Evolutionary conservation across 441 rosid species (phyloP), one percentile per base, ranked within the genome.

Genomic region (Aleurites moluccanus): DNA sequence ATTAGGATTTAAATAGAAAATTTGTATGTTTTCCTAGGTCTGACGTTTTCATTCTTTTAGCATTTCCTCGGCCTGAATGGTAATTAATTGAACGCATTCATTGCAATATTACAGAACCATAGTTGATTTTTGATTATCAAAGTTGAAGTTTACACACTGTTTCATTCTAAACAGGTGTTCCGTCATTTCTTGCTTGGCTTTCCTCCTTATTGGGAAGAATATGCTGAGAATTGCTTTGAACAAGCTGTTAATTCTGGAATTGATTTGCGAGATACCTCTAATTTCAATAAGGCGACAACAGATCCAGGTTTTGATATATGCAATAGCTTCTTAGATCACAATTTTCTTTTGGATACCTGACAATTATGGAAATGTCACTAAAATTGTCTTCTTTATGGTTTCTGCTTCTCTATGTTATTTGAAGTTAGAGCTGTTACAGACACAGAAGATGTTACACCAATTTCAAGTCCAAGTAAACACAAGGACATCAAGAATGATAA

Each of bases 121-220:
- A 2, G 16, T 25, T 38, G 33, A 2, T 61, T 61, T 44, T 53
- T 20, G 47, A 53, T 44, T 16, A n/a, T 38, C 64, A 42, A 13
- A 33, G 15, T 49, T 21, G 15, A n/a, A 50, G 9, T 42, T 44
- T 30, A 6, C 27, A 6, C n/a, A 10, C 1, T 42, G n/a, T 75
- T 75, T 47, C 33, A 56, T 52, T 70, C 47, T 70, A 47, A 35
- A 14, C 87, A 94, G 98, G 85, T 88, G 59, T 81, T 80, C n/a
- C 71, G 69, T 68, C 81, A 87, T 70, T 92, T 94, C 80, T n/a
- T 81, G 75, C 78, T 90, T 77, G 98, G 97, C 2, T 94, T 94
- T 85, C 97, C 97, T 83, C 84, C 79, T 75, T 4, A 74, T 69
- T 91, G 98, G 98, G 90, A 94, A 81, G 83, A 73, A 59, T 76